Evolutionary conservation across 2,329 filamentous ascomycete genomes (phyloP).

Genomic region (Neopestalotiopsis rosae): DNA sequence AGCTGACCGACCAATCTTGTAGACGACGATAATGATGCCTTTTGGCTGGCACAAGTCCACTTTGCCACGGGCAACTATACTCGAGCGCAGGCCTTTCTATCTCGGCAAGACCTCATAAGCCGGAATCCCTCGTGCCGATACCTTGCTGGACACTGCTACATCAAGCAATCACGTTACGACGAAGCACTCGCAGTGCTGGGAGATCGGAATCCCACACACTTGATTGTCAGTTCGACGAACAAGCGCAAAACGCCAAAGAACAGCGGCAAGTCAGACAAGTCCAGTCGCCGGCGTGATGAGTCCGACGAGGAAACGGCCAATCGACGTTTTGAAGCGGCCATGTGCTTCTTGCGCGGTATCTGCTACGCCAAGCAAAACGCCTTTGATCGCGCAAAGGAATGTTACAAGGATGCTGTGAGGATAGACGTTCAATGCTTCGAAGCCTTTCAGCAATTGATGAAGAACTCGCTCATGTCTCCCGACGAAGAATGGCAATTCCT

Average conservation of each 20-base stretch:
- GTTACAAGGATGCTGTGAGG: conserved; percentile 95
- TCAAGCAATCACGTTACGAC: conserved; percentile 89
- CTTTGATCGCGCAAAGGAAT: conserved; percentile 96
- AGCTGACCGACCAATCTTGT: conserved; percentile 19
- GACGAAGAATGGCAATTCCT: conserved; percentile 91
- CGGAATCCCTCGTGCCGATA: conserved; percentile 90
- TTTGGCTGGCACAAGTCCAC: conserved; percentile 98
- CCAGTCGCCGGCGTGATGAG: conserved; percentile 35
- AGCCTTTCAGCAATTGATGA: conserved; percentile 97
- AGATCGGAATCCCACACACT: conserved; percentile 90
- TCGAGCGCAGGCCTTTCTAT: conserved; percentile 84
- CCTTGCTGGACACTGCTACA: conserved; percentile 89
- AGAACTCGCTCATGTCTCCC: conserved; percentile 89
- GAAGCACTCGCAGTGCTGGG: conserved; percentile 87
- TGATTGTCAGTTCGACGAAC: conserved; percentile 70
- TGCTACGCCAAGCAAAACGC: conserved; percentile 98
- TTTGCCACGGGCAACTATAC: conserved; percentile 96
- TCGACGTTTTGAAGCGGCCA: conserved; percentile 89
- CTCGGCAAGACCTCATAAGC: conserved; percentile 79
- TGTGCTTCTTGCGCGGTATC: conserved; percentile 93
- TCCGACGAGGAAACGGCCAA: conserved; percentile 72
- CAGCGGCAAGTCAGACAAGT: conserved; percentile 28
- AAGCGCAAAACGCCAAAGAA: conserved; percentile 69
- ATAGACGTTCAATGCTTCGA: conserved; percentile 99
- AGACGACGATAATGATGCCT: conserved; percentile 94